These are phyloP conservation scores for Aspergillus hortae DNA, from an alignment of 2,329 filamentous ascomycete species.

Conservation along the genomic window DNA sequence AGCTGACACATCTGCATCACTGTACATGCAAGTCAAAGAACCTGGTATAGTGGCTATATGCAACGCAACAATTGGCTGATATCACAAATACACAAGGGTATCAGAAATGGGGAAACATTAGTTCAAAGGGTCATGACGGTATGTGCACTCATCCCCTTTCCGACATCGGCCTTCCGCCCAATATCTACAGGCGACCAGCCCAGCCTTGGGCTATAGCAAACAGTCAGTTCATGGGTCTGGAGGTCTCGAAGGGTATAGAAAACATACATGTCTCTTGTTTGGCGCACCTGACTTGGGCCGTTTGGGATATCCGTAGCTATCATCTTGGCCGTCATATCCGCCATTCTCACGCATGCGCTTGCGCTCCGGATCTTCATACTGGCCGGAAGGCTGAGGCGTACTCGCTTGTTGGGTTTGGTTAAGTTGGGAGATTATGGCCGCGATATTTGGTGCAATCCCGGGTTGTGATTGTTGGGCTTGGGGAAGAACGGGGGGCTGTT, in stretches of 20 bases:
- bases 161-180: conserved; percentile 53
- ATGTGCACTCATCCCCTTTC: conserved; percentile 53
- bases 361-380: conserved; percentile 41
- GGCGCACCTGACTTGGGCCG: conserved; percentile 32
- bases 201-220: conserved; percentile 37
- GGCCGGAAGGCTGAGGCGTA: conserved; percentile 12
- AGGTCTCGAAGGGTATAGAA: background rate
- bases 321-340: conserved; percentile 31
- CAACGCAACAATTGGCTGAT: background rate
- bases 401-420: conserved; percentile 17
- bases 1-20: background rate
- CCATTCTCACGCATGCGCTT: conserved; percentile 36
- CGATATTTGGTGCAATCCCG: conserved; percentile 30
- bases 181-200: conserved; percentile 49
- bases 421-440: conserved; percentile 33
- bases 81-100: conserved; percentile 5
- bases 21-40: background rate
- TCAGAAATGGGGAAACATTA: conserved; percentile 11
- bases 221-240: conserved; percentile 9
- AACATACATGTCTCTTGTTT: conserved; percentile 37
- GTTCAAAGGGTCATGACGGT: conserved; percentile 40
- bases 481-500: conserved; percentile 21
- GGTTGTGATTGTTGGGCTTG: conserved; percentile 26
- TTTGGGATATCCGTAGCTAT: conserved; percentile 30
- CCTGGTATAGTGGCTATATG: background rate